phyloP scores from a whole-genome alignment of 371 early-diverging fungal genomes.

The Rhizopus sp. region DNA sequence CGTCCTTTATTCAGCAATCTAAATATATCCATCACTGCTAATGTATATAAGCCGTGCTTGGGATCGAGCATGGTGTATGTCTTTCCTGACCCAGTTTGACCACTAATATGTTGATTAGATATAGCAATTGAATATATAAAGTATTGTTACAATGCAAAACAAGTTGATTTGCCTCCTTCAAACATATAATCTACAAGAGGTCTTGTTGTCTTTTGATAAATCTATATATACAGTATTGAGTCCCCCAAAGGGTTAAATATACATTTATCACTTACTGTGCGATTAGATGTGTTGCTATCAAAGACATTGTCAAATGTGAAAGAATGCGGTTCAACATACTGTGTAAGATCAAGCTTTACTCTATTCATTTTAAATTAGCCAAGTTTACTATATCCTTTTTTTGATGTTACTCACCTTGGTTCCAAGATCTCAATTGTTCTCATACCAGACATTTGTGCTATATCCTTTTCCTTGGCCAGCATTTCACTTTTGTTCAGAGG shows the following conservation, averaged over 20 bases:
- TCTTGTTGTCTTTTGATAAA: conserved; percentile 78
- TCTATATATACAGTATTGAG: conserved; percentile 9
- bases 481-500: conserved; percentile 88
- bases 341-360: conserved; percentile 92
- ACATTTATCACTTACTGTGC: conserved; percentile 61
- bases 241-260: conserved; percentile 29
- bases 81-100: conserved; percentile 97
- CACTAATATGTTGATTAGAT: conserved; percentile 48
- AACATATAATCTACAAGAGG: conserved; percentile 91
- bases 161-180: conserved; percentile 92
- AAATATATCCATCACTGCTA: conserved; percentile 92
- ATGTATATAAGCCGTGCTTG: conserved; percentile 83
- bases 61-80: conserved; percentile 97
- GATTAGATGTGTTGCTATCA: conserved; percentile 80
- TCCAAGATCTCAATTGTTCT: conserved; percentile 83
- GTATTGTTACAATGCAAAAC: conserved; percentile 87
- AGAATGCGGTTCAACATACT: conserved; percentile 90
- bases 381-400: background rate
- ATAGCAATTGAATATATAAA: background rate
- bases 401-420: conserved; percentile 68
- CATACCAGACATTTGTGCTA: conserved; percentile 67
- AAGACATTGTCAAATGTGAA: conserved; percentile 98
- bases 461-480: conserved; percentile 76
- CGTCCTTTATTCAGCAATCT: conserved; percentile 66
- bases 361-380: conserved; percentile 34